A percentile compares a stretch with the other conserved stretches of the same genome.
Evolutionary conservation across 1,284 basidiomycete genomes (phyloP).

Genomic region (Papiliotrema nemorosa): DNA sequence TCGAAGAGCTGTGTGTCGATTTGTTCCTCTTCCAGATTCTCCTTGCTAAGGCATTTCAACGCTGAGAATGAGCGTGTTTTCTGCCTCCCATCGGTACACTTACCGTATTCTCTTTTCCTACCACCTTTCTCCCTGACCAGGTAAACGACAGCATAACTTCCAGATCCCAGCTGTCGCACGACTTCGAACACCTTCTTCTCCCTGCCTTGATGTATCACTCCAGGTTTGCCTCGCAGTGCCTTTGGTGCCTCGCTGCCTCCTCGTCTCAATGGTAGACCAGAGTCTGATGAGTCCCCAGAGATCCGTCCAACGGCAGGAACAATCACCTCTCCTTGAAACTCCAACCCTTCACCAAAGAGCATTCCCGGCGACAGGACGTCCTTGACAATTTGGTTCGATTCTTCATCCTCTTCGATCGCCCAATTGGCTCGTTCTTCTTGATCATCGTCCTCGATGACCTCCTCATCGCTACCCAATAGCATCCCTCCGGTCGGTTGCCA

Average conservation of each 20-base stretch:
- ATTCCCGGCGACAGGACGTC: slow-evolving; percentile 37
- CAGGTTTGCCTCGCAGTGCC: slow-evolving; percentile 8
- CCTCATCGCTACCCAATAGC: slow-evolving; percentile 34
- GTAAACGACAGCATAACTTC: slow-evolving; percentile 90
- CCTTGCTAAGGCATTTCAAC: slow-evolving; percentile 93
- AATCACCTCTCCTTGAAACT: slow-evolving; percentile 46
- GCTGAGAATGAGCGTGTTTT: slow-evolving; percentile 51
- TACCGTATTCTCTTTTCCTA: slow-evolving; percentile 73
- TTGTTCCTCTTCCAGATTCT: slow-evolving; percentile 80
- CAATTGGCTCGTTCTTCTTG: slow-evolving; percentile 18
- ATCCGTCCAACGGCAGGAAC: slow-evolving; percentile 37
- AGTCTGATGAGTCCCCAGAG: slow-evolving; percentile 18
- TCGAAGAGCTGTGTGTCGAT: slow-evolving; percentile 83
- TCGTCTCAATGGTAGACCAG: slow-evolving; percentile 34
- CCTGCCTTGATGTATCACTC: background rate
- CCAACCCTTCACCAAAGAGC: slow-evolving; percentile 46
- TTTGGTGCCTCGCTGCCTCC: slow-evolving; percentile 40
- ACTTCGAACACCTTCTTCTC: slow-evolving; percentile 62
- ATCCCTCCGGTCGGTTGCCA: slow-evolving; percentile 44
- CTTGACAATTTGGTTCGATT: slow-evolving; percentile 21
- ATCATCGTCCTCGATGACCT: slow-evolving; percentile 17
- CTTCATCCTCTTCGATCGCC: slow-evolving; percentile 10
- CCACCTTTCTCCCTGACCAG: slow-evolving; percentile 81
- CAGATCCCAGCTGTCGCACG: slow-evolving; percentile 75
- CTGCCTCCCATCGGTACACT: slow-evolving; percentile 10